Conservation (phyloP, 129 eudicot genomes). For the Pulicaria dysenterica region DNA sequence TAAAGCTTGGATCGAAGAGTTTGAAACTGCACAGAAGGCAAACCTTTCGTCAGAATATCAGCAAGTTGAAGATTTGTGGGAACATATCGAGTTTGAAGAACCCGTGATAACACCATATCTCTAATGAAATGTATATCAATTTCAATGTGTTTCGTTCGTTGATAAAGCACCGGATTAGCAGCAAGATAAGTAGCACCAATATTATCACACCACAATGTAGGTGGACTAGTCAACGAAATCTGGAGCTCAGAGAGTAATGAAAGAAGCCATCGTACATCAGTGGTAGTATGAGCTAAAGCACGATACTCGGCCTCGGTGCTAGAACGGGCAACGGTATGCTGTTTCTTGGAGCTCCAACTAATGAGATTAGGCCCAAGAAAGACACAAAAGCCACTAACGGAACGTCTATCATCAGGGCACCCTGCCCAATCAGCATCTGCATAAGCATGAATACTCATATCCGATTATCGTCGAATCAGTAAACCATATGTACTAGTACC, state of each 20-base stretch:
- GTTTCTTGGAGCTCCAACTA: background rate
- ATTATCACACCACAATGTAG: background rate
- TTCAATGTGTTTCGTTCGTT: background rate
- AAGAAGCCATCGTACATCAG: background rate
- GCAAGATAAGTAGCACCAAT: background rate
- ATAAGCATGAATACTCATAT: background rate
- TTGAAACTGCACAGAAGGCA: too few relatives aligned
- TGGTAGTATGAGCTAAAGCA: background rate
- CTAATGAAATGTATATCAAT: background rate
- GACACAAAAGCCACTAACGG: background rate
- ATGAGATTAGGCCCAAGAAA: too few relatives aligned
- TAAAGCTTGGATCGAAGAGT: too few relatives aligned
- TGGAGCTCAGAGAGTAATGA: background rate
- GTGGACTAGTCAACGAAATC: background rate
- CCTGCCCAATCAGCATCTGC: background rate
- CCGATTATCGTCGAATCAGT: too few relatives aligned
- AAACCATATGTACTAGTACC: background rate
- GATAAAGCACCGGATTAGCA: background rate
- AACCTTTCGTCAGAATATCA: too few relatives aligned
- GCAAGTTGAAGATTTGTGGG: too few relatives aligned
- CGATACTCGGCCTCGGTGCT: background rate
- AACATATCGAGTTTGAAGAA: too few relatives aligned
- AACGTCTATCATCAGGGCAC: background rate
- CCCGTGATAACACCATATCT: background rate
- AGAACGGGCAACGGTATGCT: background rate